These are phyloP conservation scores for Paxillus involutus DNA, from an alignment of 768 basidiomycete genomes.

Conservation along the genomic window DNA sequence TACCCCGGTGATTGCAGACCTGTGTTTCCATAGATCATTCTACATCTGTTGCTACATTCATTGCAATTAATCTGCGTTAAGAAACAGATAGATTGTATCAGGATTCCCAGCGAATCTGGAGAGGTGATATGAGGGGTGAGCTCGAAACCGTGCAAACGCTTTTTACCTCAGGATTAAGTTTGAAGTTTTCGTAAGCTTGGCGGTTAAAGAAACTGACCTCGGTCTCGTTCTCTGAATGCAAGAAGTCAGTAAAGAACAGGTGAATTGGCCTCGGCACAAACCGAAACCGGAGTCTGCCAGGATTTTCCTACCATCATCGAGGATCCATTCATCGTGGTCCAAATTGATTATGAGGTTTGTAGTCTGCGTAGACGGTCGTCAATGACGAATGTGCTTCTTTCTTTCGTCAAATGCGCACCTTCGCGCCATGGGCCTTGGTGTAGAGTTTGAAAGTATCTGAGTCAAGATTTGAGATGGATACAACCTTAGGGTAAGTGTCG, in stretches of 20 bases:
- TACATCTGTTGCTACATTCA: conserved; percentile 28
- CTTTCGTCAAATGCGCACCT: conserved; percentile 47
- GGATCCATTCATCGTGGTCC: conserved; percentile 92
- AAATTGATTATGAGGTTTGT: conserved; percentile 98
- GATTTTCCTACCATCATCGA: conserved; percentile 61
- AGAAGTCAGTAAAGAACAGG: background rate
- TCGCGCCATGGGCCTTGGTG: conserved; percentile 91
- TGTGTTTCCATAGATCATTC: conserved; percentile 29
- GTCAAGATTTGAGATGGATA: conserved; percentile 1
- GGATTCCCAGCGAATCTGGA: conserved; percentile 31
- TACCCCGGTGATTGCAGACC: conserved; percentile 20
- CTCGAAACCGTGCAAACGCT: background rate
- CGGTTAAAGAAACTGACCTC: conserved; percentile 92
- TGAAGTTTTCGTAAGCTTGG: conserved; percentile 77
- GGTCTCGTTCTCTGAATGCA: conserved; percentile 81
- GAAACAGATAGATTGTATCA: conserved; percentile 7
- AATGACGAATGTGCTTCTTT: background rate
- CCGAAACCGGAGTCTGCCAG: conserved; percentile 79
- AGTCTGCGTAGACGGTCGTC: conserved; percentile 51
- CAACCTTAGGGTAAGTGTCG: background rate
- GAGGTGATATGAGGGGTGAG: background rate
- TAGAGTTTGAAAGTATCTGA: conserved; percentile 94
- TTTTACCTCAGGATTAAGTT: conserved; percentile 74
- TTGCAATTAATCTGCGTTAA: conserved; percentile 28
- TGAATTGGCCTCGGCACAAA: conserved; percentile 37